Conservation (phyloP, 2,329 filamentous ascomycete species). For the Beauveria asiatica region DNA sequence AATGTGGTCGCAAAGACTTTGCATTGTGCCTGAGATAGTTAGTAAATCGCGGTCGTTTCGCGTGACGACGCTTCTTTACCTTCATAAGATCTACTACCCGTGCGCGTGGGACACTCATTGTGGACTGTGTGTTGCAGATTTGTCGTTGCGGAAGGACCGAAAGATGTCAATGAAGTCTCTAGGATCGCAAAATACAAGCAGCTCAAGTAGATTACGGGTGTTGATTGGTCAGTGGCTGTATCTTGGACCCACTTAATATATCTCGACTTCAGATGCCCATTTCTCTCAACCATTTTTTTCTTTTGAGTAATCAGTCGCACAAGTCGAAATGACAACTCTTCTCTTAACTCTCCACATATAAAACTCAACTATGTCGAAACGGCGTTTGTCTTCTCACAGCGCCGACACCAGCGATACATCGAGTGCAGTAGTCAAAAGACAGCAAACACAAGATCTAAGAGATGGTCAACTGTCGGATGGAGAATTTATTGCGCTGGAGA, state of each 20-base stretch:
- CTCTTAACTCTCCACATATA: neutral
- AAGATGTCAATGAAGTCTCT: conserved; percentile 12
- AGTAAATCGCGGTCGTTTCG: neutral
- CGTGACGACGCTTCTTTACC: conserved; percentile 37
- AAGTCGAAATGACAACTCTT: neutral
- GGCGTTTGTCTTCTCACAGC: conserved; percentile 17
- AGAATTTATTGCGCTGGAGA: conserved; percentile 19
- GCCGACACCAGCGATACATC: neutral
- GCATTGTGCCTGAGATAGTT: conserved; percentile 63
- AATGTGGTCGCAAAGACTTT: conserved; percentile 83
- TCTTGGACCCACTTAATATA: neutral
- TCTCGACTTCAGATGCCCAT: neutral
- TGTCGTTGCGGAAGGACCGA: neutral
- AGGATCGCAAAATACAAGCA: neutral
- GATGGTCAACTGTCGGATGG: neutral
- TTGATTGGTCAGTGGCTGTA: neutral
- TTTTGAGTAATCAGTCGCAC: neutral
- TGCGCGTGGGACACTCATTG: conserved; percentile 54
- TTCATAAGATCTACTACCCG: conserved; percentile 67
- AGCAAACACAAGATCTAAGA: conserved; percentile 1
- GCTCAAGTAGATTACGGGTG: neutral
- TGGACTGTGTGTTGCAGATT: conserved; percentile 19
- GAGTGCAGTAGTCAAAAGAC: neutral
- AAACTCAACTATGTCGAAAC: conserved; percentile 29
- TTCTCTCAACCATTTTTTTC: neutral